A percentile compares a stretch with the other conserved stretches of the same genome.
Conservation (phyloP, 2,329 filamentous ascomycete species). For the Paracamarosporium sp. region DNA sequence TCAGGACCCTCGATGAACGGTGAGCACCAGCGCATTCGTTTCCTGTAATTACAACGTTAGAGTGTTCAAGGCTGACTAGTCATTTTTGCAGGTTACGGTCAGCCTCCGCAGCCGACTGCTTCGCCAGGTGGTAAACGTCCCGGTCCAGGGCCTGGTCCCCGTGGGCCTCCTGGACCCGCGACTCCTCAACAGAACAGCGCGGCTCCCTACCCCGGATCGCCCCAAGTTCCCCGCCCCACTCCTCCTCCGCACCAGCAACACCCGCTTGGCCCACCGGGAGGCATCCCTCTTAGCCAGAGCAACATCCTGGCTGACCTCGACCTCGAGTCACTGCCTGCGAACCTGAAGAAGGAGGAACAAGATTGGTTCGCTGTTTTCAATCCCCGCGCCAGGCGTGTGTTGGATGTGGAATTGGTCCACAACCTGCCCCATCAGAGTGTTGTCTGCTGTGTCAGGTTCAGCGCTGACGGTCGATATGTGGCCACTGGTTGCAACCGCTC, state of each 20-base stretch:
- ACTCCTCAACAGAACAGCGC: slow-evolving; percentile 92
- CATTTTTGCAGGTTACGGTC: slow-evolving; percentile 72
- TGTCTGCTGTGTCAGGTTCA: slow-evolving; percentile 97
- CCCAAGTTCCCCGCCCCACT: slow-evolving; percentile 81
- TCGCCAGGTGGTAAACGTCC: slow-evolving; percentile 84
- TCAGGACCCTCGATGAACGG: slow-evolving; percentile 69
- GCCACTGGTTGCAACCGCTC: slow-evolving; percentile 97
- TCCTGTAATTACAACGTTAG: neutral
- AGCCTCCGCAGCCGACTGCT: slow-evolving; percentile 82
- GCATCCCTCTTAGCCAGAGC: slow-evolving; percentile 58
- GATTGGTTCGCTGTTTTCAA: slow-evolving; percentile 99
- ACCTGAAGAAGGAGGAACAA: slow-evolving; percentile 84
- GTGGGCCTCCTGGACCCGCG: slow-evolving; percentile 72
- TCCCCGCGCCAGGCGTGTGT: slow-evolving; percentile 82
- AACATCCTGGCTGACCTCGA: slow-evolving; percentile 86
- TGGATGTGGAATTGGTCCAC: slow-evolving; percentile 94
- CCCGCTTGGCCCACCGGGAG: slow-evolving; percentile 31
- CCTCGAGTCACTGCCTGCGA: slow-evolving; percentile 80
- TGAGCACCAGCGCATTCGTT: slow-evolving; percentile 46
- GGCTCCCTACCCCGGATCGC: slow-evolving; percentile 86
- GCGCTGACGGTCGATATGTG: slow-evolving; percentile 91
- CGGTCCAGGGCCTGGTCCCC: slow-evolving; percentile 63
- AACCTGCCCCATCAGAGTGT: slow-evolving; percentile 94
- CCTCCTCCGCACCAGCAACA: slow-evolving; percentile 59
- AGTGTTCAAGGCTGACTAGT: neutral